Base-by-base conservation (phyloP, 2,329 filamentous ascomycete species). In the Aureobasidium subglaciale region DNA sequence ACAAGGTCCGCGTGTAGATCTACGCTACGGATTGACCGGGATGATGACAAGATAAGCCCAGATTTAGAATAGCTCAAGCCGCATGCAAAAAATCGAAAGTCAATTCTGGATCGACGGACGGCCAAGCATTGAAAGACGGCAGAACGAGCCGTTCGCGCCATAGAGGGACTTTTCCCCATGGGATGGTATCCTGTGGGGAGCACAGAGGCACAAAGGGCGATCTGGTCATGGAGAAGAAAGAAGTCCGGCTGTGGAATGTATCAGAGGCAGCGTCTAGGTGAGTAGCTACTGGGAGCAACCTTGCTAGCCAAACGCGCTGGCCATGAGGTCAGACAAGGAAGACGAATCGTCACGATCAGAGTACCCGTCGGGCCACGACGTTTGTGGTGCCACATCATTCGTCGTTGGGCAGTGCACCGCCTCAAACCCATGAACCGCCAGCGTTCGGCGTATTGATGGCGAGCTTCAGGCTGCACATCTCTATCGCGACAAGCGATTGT, bases 21-120 rank as follows among this genome's bases (percentile, higher is more conserved):
- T 29, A n/a, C 46, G 29, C 46, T 50, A 38, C 32, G 34, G 22
- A 22, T 50, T 37, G 32, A 18, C 13, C 32, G 32, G 34, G n/a
- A 29, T 38, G 46, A 50, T 38, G 34, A 50, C 46, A 38, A 22
- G 32, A 38, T 20, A 50, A 38, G 32, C 11, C 46, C 46, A 13
- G 24, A 50, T 38, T 24, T 20, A 50, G 46, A 50, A 50, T 37
- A 50, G 46, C n/a, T 48, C 43, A 24, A 24, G 29, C 42, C 42
- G 32, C 30, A 49, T 49, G 45, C 32, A 22, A 35, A 38, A 50
- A 50, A 38, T 50, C 22, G n/a, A 50, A 50, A 50, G 46, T 50
- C 46, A 38, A 50, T 37, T 11, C 18, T 8, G 22, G 24, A 50
- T 38, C 34, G 46, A 38, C 46, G 22, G 34, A 18, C 22, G 11